phyloP scores from a whole-genome alignment of 2,329 filamentous ascomycete species.

The Fusarium algeriense region DNA sequence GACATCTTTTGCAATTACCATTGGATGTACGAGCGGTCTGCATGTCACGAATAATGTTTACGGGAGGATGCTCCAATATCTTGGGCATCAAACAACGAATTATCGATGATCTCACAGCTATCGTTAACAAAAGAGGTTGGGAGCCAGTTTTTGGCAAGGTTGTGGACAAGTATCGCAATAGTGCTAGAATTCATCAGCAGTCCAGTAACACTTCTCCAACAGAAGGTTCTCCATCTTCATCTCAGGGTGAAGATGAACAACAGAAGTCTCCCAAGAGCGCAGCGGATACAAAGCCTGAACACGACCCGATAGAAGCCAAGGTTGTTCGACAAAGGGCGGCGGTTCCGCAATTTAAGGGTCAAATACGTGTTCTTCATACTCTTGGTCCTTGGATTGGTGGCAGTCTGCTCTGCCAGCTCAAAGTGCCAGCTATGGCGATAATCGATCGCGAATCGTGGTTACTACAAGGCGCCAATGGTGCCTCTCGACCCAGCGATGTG shows the following conservation, averaged over 20 bases:
- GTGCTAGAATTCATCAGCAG: constrained; percentile 57
- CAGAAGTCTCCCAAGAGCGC: constrained; percentile 39
- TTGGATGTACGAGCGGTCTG: constrained; percentile 86
- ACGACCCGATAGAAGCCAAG: constrained; percentile 54
- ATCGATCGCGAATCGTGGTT: constrained; percentile 79
- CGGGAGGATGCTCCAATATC: constrained; percentile 82
- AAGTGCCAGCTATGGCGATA: constrained; percentile 75
- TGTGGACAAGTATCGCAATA: constrained; percentile 65
- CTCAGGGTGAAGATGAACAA: constrained; percentile 43
- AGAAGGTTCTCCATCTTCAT: constrained; percentile 39
- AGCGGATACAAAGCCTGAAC: constrained; percentile 43
- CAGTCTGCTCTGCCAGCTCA: constrained; percentile 76
- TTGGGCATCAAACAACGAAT: constrained; percentile 84
- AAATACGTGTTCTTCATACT: constrained; percentile 74
- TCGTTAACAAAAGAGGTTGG: constrained; percentile 81
- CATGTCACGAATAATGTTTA: constrained; percentile 90
- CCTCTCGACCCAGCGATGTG: constrained; percentile 69
- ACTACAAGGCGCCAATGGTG: constrained; percentile 73
- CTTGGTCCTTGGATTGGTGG: constrained; percentile 81
- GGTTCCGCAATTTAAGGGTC: constrained; percentile 64
- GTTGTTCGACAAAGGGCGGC: constrained; percentile 51
- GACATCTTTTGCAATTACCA: constrained; percentile 78
- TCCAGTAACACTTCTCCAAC: constrained; percentile 39
- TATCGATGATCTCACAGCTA: constrained; percentile 76
- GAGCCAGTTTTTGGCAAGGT: constrained; percentile 79